These are phyloP conservation scores for Cordyceps militaris DNA, from an alignment of 2,329 filamentous ascomycete genomes.

Conservation along the genomic window DNA sequence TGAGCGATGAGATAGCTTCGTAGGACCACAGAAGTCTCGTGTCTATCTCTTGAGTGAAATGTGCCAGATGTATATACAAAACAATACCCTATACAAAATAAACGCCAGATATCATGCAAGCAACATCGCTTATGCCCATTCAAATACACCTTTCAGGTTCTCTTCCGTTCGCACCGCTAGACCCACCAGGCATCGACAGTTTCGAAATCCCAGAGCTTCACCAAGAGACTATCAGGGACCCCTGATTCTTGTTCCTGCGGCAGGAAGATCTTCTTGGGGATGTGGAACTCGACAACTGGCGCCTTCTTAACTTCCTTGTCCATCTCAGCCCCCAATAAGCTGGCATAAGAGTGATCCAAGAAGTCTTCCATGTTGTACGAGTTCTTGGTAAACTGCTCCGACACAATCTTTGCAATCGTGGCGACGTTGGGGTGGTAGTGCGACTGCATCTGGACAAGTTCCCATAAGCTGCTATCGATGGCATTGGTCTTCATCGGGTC, in stretches of 20 bases:
- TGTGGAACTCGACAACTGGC: conserved; percentile 88
- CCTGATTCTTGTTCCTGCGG: conserved; percentile 41
- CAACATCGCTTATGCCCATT: conserved; percentile 2
- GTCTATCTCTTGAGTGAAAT: background rate
- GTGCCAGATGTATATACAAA: conserved; percentile 9
- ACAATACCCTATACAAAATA: background rate
- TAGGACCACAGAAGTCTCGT: background rate
- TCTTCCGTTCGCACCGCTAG: background rate
- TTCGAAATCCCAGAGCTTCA: conserved; percentile 55
- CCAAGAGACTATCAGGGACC: conserved; percentile 47
- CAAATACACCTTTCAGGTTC: background rate
- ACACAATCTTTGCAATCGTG: conserved; percentile 85
- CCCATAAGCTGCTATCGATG: conserved; percentile 92
- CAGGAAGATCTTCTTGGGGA: conserved; percentile 75
- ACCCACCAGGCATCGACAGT: conserved; percentile 3
- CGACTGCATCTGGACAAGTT: conserved; percentile 80
- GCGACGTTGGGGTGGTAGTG: conserved; percentile 98
- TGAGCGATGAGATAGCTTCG: background rate
- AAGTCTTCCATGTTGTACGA: conserved; percentile 96
- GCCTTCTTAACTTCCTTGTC: conserved; percentile 76
- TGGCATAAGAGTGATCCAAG: conserved; percentile 84
- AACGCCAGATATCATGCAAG: conserved; percentile 9
- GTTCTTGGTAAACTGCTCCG: conserved; percentile 95
- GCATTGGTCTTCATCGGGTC: conserved; percentile 83
- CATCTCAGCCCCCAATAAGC: conserved; percentile 77